Evolutionary conservation across 371 early-diverging fungal species (phyloP), one percentile per base, ranked within the genome.

Genomic region (Rhizopus delemar): DNA sequence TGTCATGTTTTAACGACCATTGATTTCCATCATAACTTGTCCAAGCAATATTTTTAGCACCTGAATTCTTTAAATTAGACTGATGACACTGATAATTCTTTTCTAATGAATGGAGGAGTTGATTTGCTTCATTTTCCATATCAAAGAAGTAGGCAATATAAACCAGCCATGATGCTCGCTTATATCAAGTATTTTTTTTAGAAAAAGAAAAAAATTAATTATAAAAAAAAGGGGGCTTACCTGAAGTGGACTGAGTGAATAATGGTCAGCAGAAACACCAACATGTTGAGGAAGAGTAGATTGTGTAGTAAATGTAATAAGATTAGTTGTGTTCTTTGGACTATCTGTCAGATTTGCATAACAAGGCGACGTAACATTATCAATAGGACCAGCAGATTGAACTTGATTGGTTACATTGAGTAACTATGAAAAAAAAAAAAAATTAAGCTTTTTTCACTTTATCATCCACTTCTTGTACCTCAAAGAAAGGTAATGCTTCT

Each of bases 11-110:
- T 4, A 57, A 11, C 0, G 54, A 51, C 69, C 69, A 69, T 7
- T 41, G 51, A 13, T 56, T 57, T 33, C 16, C 41, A 56, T 65
- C 58, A 46, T 61, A 65, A 3, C 36, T 41, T 9, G 65, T 61
- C 69, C 69, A 69, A 5, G 62, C 69, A 51, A 69, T 58, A 8
- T 60, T 64, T 32, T 65, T 65, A 16, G 57, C 69, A n/a, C 68
- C 71, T 4, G 69, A 41, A 12, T 62, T 51, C 22, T 50, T 46
- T 8, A 71, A 41, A n/a, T 69, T 74, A 39, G 46, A 62, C 52
- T 69, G 46, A 39, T 69, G 69, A 34, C 69, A 69, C 8, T 45
- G 7, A 22, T 69, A 69, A 32, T 39, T 65, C 0, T 41, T 39
- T 16, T 35, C 13, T n/a, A 69, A 53, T 7, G 35, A 39, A 32